Conservation (phyloP, 768 basidiomycete genomes). For the Mycena capillaripes region DNA sequence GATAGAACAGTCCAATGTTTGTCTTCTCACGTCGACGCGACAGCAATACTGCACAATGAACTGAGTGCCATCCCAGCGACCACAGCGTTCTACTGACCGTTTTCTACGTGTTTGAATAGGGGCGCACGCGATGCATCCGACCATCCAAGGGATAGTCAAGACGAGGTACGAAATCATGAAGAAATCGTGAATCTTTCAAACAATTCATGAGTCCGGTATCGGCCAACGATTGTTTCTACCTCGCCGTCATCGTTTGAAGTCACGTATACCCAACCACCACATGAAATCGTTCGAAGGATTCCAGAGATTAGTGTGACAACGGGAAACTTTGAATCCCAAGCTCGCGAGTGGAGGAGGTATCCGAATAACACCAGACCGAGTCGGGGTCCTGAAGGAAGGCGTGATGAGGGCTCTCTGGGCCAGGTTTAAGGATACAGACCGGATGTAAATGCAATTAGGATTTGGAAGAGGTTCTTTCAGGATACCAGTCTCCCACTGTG, state of each 20-base stretch:
- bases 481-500: slow-evolving; percentile 94
- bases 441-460: slow-evolving; percentile 88
- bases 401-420: background rate
- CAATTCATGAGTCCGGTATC: background rate
- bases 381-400: slow-evolving; percentile 69
- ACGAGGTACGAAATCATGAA: slow-evolving; percentile 92
- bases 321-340: slow-evolving; percentile 56
- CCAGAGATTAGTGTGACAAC: slow-evolving; percentile 72
- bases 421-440: slow-evolving; percentile 53
- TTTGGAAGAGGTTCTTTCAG: slow-evolving; percentile 87
- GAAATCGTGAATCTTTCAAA: slow-evolving; percentile 71
- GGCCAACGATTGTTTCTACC: slow-evolving; percentile 23
- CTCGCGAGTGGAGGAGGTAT: slow-evolving; percentile 65
- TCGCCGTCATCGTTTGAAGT: slow-evolving; percentile 89
- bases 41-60: slow-evolving; percentile 57
- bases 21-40: slow-evolving; percentile 64
- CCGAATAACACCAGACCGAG: slow-evolving; percentile 75
- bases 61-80: background rate
- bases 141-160: slow-evolving; percentile 92
- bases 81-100: slow-evolving; percentile 57
- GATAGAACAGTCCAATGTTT: slow-evolving; percentile 2
- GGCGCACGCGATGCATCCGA: slow-evolving; percentile 73
- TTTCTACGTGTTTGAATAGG: slow-evolving; percentile 60
- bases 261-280: slow-evolving; percentile 94
- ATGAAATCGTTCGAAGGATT: slow-evolving; percentile 80